Evolutionary conservation across 345 rosid species (phyloP).

Genomic region (Syzygium aromaticum): DNA sequence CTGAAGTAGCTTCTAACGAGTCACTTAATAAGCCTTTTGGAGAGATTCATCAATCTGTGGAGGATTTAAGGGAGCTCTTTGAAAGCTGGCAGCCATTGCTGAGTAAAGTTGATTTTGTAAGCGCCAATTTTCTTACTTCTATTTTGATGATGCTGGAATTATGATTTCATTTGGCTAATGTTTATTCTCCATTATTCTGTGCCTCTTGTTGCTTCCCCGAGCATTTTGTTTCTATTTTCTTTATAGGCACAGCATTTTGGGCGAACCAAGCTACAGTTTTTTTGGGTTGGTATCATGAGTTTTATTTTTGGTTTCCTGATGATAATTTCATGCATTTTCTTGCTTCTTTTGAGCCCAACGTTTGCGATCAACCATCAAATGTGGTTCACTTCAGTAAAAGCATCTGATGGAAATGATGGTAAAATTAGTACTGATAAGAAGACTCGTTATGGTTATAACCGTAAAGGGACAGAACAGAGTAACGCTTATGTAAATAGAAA

Average conservation of each 20-base stretch:
- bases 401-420: neutral
- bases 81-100: constrained; percentile 65
- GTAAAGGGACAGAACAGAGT: neutral
- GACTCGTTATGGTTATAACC: neutral
- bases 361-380: neutral
- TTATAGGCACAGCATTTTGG: neutral
- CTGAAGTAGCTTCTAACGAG: constrained; percentile 53
- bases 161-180: neutral
- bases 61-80: constrained; percentile 55
- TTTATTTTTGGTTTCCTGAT: neutral
- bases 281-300: neutral
- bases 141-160: neutral
- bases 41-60: constrained; percentile 62
- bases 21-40: constrained; percentile 41
- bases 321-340: neutral
- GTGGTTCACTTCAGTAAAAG: neutral
- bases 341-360: neutral
- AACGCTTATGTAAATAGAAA: neutral
- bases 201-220: neutral
- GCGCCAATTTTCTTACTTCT: constrained; percentile 12
- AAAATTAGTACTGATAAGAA: neutral
- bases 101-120: constrained; percentile 84
- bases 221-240: neutral
- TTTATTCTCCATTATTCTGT: neutral
- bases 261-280: neutral